phyloP scores from a whole-genome alignment of 352 stramenopile species.

The Pythium monospermum region DNA sequence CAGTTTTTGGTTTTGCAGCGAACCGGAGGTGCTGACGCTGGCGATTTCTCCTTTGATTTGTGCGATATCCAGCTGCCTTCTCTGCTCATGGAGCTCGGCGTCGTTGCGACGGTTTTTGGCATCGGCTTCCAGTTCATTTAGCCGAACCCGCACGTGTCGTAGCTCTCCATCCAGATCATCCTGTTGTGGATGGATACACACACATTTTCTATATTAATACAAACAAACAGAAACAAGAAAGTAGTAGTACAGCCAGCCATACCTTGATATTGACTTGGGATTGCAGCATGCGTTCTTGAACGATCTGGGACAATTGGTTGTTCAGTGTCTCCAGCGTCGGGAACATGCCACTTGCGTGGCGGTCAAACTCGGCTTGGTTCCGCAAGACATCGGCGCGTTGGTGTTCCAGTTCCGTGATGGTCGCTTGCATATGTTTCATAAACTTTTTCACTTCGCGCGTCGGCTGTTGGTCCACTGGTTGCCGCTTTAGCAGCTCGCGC shows the following conservation, averaged over 20 bases:
- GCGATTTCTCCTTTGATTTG: constrained; percentile 74
- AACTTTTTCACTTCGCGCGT: constrained; percentile 58
- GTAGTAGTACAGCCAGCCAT: neutral
- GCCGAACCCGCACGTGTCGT: constrained; percentile 58
- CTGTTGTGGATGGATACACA: constrained; percentile 5
- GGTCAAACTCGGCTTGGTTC: constrained; percentile 79
- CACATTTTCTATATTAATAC: neutral
- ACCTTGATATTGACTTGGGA: constrained; percentile 50
- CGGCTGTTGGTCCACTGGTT: constrained; percentile 24
- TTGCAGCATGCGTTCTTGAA: constrained; percentile 56
- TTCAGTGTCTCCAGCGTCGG: constrained; percentile 75
- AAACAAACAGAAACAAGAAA: neutral
- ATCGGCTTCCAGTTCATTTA: constrained; percentile 71
- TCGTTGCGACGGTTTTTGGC: constrained; percentile 68
- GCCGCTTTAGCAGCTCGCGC: constrained; percentile 11
- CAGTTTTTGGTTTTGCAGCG: constrained; percentile 65
- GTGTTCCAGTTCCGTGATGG: constrained; percentile 69
- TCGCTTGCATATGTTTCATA: constrained; percentile 78
- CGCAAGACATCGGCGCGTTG: constrained; percentile 70
- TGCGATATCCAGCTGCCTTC: constrained; percentile 61
- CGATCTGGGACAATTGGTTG: constrained; percentile 70
- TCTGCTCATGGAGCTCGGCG: constrained; percentile 73
- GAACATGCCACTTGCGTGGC: constrained; percentile 81
- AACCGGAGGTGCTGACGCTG: constrained; percentile 51
- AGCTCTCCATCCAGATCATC: constrained; percentile 71